Evolutionary conservation across 2,329 filamentous ascomycete genomes (phyloP).

Genomic region (Calonectria pteridis): DNA sequence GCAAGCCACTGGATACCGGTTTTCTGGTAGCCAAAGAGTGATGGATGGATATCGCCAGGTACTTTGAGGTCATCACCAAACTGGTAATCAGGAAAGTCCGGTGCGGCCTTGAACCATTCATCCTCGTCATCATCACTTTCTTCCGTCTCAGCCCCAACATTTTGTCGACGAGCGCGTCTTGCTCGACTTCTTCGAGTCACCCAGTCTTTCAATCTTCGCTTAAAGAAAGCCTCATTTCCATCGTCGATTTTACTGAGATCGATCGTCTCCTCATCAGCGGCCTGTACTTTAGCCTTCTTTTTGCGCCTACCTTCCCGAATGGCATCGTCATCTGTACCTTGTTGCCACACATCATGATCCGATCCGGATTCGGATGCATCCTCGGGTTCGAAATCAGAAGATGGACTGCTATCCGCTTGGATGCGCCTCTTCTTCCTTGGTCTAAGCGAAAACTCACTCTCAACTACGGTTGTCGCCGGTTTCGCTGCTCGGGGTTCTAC

Average conservation of each 20-base stretch:
- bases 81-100: slow-evolving; percentile 80
- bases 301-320: slow-evolving; percentile 56
- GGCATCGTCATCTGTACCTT: slow-evolving; percentile 54
- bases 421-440: slow-evolving; percentile 68
- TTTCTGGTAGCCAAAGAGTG: slow-evolving; percentile 96
- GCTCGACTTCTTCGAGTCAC: slow-evolving; percentile 62
- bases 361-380: slow-evolving; percentile 49
- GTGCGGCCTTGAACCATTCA: slow-evolving; percentile 90
- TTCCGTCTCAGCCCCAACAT: slow-evolving; percentile 51
- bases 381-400: slow-evolving; percentile 60
- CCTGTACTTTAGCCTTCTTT: slow-evolving; percentile 54
- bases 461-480: slow-evolving; percentile 46
- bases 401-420: slow-evolving; percentile 53
- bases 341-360: slow-evolving; percentile 52
- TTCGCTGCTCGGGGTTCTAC: slow-evolving; percentile 32
- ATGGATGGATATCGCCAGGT: slow-evolving; percentile 92
- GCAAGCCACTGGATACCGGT: slow-evolving; percentile 97
- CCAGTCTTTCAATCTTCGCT: slow-evolving; percentile 82
- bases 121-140: slow-evolving; percentile 60
- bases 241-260: slow-evolving; percentile 80
- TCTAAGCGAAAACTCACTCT: slow-evolving; percentile 69
- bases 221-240: slow-evolving; percentile 87
- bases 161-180: slow-evolving; percentile 55
- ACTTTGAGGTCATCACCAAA: slow-evolving; percentile 83
- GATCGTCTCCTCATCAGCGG: slow-evolving; percentile 54